These are phyloP conservation scores for Starmerella floris DNA, from an alignment of 805 yeast species.

Conservation along the genomic window DNA sequence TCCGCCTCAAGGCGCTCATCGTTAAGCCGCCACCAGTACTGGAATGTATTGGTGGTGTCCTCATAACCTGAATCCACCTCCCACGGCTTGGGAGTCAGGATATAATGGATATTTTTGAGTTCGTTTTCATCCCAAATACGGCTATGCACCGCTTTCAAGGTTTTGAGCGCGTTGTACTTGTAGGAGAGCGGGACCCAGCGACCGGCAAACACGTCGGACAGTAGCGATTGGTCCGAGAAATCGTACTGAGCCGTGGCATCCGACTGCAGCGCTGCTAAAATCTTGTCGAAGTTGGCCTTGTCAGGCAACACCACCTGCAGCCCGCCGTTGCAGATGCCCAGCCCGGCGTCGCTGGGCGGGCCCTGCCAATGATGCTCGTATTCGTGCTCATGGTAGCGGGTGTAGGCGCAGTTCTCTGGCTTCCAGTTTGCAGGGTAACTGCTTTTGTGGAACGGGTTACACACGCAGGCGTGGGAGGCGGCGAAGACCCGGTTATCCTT, in stretches of 20 bases:
- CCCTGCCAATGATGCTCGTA: slow-evolving; percentile 27
- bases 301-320: slow-evolving; percentile 39
- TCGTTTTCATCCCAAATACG: slow-evolving; percentile 36
- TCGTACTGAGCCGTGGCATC: slow-evolving; percentile 33
- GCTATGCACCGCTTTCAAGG: slow-evolving; percentile 34
- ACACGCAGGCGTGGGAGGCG: slow-evolving; percentile 48
- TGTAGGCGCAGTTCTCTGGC: slow-evolving; percentile 38
- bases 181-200: slow-evolving; percentile 42
- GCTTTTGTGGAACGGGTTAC: slow-evolving; percentile 40
- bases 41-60: slow-evolving; percentile 38
- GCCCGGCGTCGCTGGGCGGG: slow-evolving; percentile 33
- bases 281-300: slow-evolving; percentile 29
- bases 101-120: slow-evolving; percentile 47
- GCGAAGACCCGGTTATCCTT: slow-evolving; percentile 34
- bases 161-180: slow-evolving; percentile 45
- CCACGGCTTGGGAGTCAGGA: slow-evolving; percentile 52
- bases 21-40: slow-evolving; percentile 39
- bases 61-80: slow-evolving; percentile 26
- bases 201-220: slow-evolving; percentile 40
- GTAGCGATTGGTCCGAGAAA: slow-evolving; percentile 46
- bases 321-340: slow-evolving; percentile 48
- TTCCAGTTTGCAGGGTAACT: slow-evolving; percentile 47
- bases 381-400: slow-evolving; percentile 27
- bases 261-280: slow-evolving; percentile 32
- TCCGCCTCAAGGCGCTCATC: slow-evolving; percentile 16